Conservation (phyloP, 169 alveolate species). For the Besnoitia besnoiti region DNA sequence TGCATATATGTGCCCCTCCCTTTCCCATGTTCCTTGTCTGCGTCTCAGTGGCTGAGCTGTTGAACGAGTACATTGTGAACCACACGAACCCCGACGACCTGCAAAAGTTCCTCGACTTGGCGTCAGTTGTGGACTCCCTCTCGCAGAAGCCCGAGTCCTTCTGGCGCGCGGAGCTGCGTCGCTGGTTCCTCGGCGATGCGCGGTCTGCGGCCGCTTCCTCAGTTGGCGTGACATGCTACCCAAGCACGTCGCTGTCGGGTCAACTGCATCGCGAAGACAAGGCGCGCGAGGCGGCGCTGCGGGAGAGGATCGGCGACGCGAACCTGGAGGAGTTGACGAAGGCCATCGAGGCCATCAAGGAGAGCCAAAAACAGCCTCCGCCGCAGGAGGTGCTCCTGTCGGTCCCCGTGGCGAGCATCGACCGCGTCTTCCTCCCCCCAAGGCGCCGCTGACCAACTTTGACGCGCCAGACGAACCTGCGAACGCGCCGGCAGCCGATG, state of each 20-base stretch:
- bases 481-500: neutral
- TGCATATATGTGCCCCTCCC: no score
- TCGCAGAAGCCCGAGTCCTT: neutral
- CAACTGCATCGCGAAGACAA: neutral
- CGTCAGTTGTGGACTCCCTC: neutral
- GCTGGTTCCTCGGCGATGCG: neutral
- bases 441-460: neutral
- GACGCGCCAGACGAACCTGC: neutral
- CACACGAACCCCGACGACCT: neutral
- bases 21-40: no score
- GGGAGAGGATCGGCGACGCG: neutral
- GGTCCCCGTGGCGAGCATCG: slow-evolving; percentile 12
- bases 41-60: slow-evolving; percentile 40
- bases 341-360: neutral
- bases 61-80: slow-evolving; percentile 38
- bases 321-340: neutral
- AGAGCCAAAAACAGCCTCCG: slow-evolving; percentile 7
- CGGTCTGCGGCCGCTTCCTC: neutral
- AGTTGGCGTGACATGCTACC: slow-evolving; percentile 31
- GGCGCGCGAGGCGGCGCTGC: slow-evolving; percentile 7
- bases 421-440: neutral
- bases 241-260: neutral
- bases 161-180: neutral
- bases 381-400: slow-evolving; percentile 1
- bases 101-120: neutral